A percentile compares a stretch with the other conserved stretches of the same genome.
Evolutionary conservation across 208 protist genomes (phyloP).

Genomic region (Leishmania martiniquensis): DNA sequence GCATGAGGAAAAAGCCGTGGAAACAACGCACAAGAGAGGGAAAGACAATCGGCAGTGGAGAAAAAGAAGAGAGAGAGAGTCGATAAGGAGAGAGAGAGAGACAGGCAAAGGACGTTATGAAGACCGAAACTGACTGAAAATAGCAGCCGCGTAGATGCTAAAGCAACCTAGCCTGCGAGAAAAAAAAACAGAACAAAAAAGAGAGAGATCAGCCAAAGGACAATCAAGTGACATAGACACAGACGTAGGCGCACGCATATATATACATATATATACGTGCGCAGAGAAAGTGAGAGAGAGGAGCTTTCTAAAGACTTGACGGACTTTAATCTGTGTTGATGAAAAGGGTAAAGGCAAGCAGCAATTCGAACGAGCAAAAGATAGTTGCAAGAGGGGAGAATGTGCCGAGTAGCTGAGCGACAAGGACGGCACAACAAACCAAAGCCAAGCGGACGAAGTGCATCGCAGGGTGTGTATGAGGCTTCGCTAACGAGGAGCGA

Average conservation of each 20-base stretch:
- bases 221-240: not conserved
- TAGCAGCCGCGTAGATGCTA: constrained; percentile 1
- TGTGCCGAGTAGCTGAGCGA: not conserved
- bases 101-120: not conserved
- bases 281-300: not conserved
- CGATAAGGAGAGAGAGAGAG: not conserved
- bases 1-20: not conserved
- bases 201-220: not conserved
- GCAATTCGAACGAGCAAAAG: not conserved
- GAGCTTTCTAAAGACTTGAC: too few species aligned
- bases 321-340: too few species aligned
- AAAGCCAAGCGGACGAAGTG: not conserved
- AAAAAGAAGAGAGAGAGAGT: not conserved
- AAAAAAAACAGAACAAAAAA: constrained; percentile 8
- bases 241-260: not conserved
- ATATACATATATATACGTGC: not conserved
- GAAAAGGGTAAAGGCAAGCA: not conserved
- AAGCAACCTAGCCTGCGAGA: too few species aligned
- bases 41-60: not conserved
- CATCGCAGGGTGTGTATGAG: not conserved
- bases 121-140: constrained; percentile 8
- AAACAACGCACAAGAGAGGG: not conserved
- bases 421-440: not conserved
- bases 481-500: not conserved
- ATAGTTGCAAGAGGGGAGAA: not conserved